phyloP scores from a whole-genome alignment of 192 early-diverging fungal species.

The Entomortierella beljakovae region DNA sequence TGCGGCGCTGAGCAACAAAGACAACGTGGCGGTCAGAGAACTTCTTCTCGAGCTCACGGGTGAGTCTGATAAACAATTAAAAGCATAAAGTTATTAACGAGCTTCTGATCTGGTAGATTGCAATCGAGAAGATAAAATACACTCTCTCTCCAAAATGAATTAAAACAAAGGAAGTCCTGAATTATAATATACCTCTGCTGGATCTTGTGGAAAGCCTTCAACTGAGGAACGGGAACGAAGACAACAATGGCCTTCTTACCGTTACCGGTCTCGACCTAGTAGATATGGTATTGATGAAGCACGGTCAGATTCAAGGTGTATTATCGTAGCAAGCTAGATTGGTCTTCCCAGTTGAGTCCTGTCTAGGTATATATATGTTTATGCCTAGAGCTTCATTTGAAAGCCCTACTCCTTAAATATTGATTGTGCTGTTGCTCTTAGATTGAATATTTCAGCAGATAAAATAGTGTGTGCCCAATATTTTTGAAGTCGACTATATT shows the following conservation, averaged over 20 bases:
- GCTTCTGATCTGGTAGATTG: background rate
- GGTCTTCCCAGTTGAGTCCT: no score
- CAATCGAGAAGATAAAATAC: no score
- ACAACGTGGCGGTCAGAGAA: conserved; percentile 99
- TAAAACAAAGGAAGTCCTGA: background rate
- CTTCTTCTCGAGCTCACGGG: conserved; percentile 99
- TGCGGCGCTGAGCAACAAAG: conserved; percentile 92
- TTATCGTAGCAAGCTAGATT: no score
- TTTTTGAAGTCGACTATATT: no score
- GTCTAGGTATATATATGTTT: no score
- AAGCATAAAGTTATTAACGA: background rate
- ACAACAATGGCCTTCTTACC: conserved; percentile 97
- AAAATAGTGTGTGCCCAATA: no score
- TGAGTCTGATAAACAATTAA: conserved; percentile 68
- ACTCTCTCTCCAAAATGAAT: background rate
- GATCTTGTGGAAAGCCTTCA: conserved; percentile 97
- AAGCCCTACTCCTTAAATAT: no score
- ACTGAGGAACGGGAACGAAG: conserved; percentile 95
- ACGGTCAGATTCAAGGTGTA: background rate
- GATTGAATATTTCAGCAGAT: no score
- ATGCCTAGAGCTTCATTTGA: no score
- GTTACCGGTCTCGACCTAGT: conserved; percentile 88
- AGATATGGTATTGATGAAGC: background rate
- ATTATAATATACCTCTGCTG: conserved; percentile 73
- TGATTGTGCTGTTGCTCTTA: no score